These are phyloP conservation scores for Epichloe gansuensis DNA, from an alignment of 2,329 filamentous ascomycete species.

Conservation along the genomic window DNA sequence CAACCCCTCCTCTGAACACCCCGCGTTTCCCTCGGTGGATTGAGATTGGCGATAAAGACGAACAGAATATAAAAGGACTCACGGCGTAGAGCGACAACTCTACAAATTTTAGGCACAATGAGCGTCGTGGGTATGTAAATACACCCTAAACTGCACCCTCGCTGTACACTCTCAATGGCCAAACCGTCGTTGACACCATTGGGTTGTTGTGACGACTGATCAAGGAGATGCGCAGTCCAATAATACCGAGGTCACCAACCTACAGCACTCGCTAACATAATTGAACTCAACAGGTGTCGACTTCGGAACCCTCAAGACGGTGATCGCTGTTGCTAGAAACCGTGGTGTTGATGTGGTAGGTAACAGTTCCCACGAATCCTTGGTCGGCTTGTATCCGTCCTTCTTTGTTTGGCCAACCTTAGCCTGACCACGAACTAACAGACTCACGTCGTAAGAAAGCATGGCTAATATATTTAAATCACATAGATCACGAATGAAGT, in stretches of 20 bases:
- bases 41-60: slow-evolving; percentile 5
- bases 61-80: neutral
- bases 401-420: neutral
- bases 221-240: neutral
- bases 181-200: neutral
- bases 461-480: neutral
- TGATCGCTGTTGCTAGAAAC: slow-evolving; percentile 94
- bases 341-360: slow-evolving; percentile 97
- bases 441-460: no score
- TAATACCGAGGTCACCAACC: neutral
- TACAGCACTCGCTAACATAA: slow-evolving; percentile 7
- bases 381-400: neutral
- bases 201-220: neutral
- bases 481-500: slow-evolving; percentile 93
- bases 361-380: slow-evolving; percentile 22
- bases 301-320: slow-evolving; percentile 93
- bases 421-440: neutral
- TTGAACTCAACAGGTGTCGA: slow-evolving; percentile 53
- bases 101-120: slow-evolving; percentile 30
- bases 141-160: neutral
- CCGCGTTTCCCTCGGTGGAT: slow-evolving; percentile 1
- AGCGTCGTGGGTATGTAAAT: slow-evolving; percentile 40
- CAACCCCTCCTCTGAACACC: neutral
- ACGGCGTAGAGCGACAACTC: slow-evolving; percentile 9
- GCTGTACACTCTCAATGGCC: neutral